Evolutionary conservation across 129 eudicot species (phyloP).

Genomic region (Kitagawia praeruptora): DNA sequence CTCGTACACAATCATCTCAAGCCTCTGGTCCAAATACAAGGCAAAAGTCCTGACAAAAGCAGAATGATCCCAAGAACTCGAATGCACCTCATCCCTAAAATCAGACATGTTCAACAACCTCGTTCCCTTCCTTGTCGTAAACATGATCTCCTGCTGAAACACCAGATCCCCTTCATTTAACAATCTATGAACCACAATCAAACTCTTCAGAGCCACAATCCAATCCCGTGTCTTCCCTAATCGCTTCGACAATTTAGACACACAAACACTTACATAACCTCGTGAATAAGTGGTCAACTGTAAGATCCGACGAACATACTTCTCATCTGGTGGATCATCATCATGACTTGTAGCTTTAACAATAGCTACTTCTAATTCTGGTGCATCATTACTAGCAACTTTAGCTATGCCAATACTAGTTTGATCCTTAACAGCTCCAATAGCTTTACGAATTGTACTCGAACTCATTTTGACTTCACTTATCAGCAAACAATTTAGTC

Average conservation of each 20-base stretch:
- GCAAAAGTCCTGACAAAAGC: slow-evolving; percentile 37
- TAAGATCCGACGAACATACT: slow-evolving; percentile 44
- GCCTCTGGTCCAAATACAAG: slow-evolving; percentile 32
- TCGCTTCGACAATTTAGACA: slow-evolving; percentile 23
- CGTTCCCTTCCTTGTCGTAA: slow-evolving; percentile 25
- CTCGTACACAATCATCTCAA: slow-evolving; percentile 28
- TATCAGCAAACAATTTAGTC: not conserved
- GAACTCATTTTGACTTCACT: slow-evolving; percentile 27
- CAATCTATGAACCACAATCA: slow-evolving; percentile 36
- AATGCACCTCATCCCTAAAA: slow-evolving; percentile 31
- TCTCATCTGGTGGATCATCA: slow-evolving; percentile 51
- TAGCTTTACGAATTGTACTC: slow-evolving; percentile 50
- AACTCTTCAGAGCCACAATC: slow-evolving; percentile 36
- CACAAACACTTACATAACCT: slow-evolving; percentile 21
- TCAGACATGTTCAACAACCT: slow-evolving; percentile 30
- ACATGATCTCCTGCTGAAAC: slow-evolving; percentile 30
- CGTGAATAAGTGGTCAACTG: slow-evolving; percentile 23
- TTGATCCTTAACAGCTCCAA: slow-evolving; percentile 81
- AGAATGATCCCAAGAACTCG: slow-evolving; percentile 38
- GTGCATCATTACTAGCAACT: slow-evolving; percentile 44
- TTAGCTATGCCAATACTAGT: slow-evolving; percentile 78
- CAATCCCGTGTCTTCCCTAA: slow-evolving; percentile 35
- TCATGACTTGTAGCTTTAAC: slow-evolving; percentile 79
- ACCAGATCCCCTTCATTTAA: slow-evolving; percentile 34
- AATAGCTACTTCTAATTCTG: slow-evolving; percentile 62